Percentiles rank a stretch among this genome's conserved stretches.
phyloP scores from a whole-genome alignment of 352 stramenopile species.

The Blastocystis sp. region DNA sequence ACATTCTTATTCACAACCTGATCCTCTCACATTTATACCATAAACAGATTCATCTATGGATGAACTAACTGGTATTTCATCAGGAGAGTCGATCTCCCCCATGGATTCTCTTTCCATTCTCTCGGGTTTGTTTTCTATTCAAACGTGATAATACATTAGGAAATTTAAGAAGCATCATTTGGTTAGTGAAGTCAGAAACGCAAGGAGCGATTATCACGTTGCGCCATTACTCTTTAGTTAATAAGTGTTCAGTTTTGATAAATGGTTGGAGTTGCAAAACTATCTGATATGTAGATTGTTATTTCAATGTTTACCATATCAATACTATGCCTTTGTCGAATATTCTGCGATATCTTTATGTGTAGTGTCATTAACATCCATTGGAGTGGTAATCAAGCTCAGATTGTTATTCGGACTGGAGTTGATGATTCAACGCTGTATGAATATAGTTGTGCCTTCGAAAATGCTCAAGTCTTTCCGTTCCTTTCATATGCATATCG shows the following conservation, averaged over 20 bases:
- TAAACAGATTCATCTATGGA: background rate
- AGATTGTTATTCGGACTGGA: background rate
- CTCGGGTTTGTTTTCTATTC: background rate
- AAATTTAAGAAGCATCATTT: background rate
- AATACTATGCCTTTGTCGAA: background rate
- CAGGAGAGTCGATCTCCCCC: background rate
- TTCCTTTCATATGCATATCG: background rate
- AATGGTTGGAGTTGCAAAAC: background rate
- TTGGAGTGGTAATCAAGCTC: background rate
- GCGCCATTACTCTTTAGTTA: slow-evolving; percentile 7
- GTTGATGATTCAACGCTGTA: background rate
- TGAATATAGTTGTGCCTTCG: slow-evolving; percentile 11
- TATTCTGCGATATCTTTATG: background rate
- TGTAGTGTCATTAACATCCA: background rate
- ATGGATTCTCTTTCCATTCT: background rate
- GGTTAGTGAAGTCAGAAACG: background rate
- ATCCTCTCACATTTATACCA: background rate
- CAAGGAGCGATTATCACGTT: background rate
- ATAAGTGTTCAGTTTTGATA: slow-evolving; percentile 28
- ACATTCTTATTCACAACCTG: background rate
- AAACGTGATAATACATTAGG: background rate
- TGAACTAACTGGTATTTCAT: background rate
- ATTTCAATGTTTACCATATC: background rate
- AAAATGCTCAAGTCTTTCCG: background rate
- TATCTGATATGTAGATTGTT: background rate